phyloP scores from a whole-genome alignment of 73 alveolate genomes.

The Stentor coeruleus region DNA sequence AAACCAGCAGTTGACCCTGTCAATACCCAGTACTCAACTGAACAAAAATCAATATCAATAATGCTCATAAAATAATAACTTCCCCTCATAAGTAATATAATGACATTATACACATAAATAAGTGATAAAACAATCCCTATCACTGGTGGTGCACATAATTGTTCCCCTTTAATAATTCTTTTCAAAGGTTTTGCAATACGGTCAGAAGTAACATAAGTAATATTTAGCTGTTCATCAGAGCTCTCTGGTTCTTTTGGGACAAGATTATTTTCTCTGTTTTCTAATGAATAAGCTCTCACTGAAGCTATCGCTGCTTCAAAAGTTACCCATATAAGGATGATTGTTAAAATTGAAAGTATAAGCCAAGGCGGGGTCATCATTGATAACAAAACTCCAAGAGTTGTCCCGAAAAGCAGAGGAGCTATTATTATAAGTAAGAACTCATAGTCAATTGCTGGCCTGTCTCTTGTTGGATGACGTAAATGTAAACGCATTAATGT shows the following conservation, averaged over 20 bases:
- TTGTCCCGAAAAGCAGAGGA: constrained; percentile 10
- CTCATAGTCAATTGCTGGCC: constrained; percentile 17
- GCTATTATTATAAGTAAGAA: not conserved
- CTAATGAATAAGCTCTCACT: not conserved
- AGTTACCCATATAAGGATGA: constrained; percentile 4
- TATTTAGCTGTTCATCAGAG: not conserved
- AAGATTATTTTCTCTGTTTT: not conserved
- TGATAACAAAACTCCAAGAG: not conserved
- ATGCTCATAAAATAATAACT: not conserved
- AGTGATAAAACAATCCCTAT: not conserved
- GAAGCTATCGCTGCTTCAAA: not conserved
- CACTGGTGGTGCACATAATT: not conserved
- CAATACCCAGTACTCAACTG: constrained; percentile 8
- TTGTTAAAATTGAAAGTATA: not conserved
- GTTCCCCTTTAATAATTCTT: constrained; percentile 6
- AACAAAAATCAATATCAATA: not conserved
- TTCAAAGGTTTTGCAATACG: not conserved
- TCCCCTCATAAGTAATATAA: constrained; percentile 3
- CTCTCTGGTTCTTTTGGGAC: no score
- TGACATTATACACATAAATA: not conserved
- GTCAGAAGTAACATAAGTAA: not conserved
- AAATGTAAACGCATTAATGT: not conserved
- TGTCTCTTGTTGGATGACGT: constrained; percentile 12
- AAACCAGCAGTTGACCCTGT: not conserved
- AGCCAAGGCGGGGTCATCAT: not conserved